Evolutionary conservation across 2,329 filamentous ascomycete genomes (phyloP).

Genomic region (Chaetomium globosum): DNA sequence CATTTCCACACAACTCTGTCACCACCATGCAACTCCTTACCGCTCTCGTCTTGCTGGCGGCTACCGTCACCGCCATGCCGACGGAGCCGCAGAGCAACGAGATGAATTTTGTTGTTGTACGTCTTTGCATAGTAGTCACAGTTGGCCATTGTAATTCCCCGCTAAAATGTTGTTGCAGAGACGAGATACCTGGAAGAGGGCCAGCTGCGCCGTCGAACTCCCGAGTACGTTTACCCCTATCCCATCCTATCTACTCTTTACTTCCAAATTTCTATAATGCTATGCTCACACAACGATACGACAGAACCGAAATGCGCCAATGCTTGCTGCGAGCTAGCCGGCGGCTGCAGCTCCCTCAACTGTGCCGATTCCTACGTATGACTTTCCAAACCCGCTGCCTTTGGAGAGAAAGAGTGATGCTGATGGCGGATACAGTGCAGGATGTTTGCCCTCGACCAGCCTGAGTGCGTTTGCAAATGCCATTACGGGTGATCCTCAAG

Average conservation of each 20-base stretch:
- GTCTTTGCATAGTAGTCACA: no score
- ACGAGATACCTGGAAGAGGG: not conserved
- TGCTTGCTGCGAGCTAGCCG: constrained; percentile 4
- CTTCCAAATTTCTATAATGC: not conserved
- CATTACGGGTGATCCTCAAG: not conserved
- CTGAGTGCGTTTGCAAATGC: constrained; percentile 17
- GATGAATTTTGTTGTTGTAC: not conserved
- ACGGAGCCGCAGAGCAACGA: not conserved
- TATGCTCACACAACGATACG: not conserved
- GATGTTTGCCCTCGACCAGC: constrained; percentile 13
- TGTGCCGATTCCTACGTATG: constrained; percentile 11
- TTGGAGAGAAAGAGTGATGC: not conserved
- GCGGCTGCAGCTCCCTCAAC: constrained; percentile 12
- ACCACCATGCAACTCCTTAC: not conserved
- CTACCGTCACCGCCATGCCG: not conserved
- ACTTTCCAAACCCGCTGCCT: not conserved
- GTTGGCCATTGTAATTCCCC: no score
- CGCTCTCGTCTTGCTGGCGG: not conserved
- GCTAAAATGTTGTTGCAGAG: not conserved
- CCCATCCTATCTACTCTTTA: no score
- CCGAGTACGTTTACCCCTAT: not conserved
- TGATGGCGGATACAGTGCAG: not conserved
- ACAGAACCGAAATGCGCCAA: constrained; percentile 6
- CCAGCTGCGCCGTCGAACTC: constrained; percentile 6
- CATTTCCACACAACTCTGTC: not conserved